Evolutionary conservation across 2,329 filamentous ascomycete genomes (phyloP).

Genomic region (Ascochyta pisi): DNA sequence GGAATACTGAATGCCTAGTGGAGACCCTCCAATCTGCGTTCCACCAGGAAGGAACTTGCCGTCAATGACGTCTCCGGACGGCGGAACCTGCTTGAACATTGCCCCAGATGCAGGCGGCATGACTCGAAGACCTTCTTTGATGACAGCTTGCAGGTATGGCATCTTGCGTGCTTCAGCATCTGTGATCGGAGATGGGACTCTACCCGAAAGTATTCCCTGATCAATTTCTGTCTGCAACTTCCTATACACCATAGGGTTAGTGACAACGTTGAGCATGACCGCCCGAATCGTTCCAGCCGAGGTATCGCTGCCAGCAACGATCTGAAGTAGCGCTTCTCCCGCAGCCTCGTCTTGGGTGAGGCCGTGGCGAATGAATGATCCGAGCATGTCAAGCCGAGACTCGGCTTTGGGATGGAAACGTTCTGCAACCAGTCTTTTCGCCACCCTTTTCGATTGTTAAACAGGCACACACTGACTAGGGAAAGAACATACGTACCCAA

Average conservation of each 20-base stretch:
- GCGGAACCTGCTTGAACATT: constrained; percentile 48
- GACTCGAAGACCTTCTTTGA: constrained; percentile 43
- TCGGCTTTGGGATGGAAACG: constrained; percentile 55
- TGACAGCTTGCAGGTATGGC: constrained; percentile 40
- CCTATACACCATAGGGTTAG: constrained; percentile 53
- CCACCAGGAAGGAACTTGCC: constrained; percentile 30
- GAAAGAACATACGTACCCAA: constrained; percentile 29
- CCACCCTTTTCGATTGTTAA: constrained; percentile 37
- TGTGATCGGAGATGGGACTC: constrained; percentile 49
- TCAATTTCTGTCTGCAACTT: constrained; percentile 56
- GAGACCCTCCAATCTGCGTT: constrained; percentile 28
- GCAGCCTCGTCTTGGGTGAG: constrained; percentile 52
- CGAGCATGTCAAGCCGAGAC: constrained; percentile 59
- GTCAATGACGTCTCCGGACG: constrained; percentile 25
- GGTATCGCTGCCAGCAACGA: constrained; percentile 64
- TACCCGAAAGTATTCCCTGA: constrained; percentile 44
- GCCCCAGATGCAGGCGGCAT: constrained; percentile 24
- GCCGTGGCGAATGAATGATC: constrained; percentile 56
- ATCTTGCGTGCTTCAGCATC: constrained; percentile 26
- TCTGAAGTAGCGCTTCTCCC: constrained; percentile 53
- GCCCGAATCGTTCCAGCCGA: constrained; percentile 61
- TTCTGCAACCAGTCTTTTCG: constrained; percentile 55
- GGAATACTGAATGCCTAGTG: constrained; percentile 18
- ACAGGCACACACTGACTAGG: too few relatives aligned
- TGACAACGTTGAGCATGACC: constrained; percentile 59